Percentiles rank a stretch among this genome's conserved stretches.
Conservation (phyloP, 257 asterid genomes). For the Nyctanthes arbortristis region DNA sequence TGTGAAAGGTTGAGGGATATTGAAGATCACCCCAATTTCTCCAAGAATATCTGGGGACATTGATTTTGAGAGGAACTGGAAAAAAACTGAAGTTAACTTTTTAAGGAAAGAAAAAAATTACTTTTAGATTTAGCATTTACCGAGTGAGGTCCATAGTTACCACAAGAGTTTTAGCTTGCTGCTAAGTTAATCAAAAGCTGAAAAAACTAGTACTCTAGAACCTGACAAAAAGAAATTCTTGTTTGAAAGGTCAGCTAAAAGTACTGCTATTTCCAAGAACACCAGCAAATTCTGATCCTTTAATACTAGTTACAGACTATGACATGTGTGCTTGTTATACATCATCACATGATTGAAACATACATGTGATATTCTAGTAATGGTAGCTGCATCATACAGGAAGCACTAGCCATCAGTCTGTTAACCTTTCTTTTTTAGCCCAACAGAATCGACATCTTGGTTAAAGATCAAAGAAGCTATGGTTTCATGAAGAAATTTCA, state of each 20-base stretch:
- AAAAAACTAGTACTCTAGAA: background rate
- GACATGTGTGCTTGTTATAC: background rate
- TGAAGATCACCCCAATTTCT: conserved; percentile 84
- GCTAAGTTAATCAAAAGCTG: background rate
- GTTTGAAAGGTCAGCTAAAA: background rate
- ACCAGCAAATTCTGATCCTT: background rate
- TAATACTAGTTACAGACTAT: background rate
- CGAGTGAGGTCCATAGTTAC: background rate
- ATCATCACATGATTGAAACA: background rate
- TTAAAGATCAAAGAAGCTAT: conserved; percentile 15
- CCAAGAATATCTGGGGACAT: conserved; percentile 75
- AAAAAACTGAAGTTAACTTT: conserved; percentile 20
- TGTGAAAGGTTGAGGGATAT: conserved; percentile 86
- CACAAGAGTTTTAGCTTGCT: background rate
- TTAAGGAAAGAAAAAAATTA: background rate
- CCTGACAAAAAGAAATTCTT: background rate
- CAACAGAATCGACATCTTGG: conserved; percentile 24
- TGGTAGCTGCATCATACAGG: conserved; percentile 15
- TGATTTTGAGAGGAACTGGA: conserved; percentile 65
- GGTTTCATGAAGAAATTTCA: conserved; percentile 6
- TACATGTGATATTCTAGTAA: conserved; percentile 7
- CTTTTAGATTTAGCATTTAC: background rate
- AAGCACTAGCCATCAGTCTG: background rate
- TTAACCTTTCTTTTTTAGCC: conserved; percentile 1
- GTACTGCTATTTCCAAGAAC: background rate